A percentile compares a stretch with the other conserved stretches of the same genome.
Evolutionary conservation across 139 green algal species (phyloP).

Genomic region (Pleodorina starrii): DNA sequence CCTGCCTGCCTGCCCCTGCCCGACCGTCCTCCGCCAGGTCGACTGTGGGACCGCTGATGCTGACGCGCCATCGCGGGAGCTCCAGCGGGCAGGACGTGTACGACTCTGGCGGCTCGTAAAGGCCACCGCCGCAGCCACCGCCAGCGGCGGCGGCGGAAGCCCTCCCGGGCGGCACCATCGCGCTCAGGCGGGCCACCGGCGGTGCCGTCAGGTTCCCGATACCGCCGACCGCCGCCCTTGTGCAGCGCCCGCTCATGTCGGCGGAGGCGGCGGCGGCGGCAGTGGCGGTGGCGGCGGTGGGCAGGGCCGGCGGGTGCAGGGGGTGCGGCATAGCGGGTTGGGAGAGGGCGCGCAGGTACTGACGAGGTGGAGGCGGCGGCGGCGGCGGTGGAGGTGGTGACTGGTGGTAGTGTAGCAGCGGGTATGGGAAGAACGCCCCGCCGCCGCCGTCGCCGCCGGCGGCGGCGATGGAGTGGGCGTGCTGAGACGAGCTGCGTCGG

Average conservation of each 20-base stretch:
- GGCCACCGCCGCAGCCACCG: neutral
- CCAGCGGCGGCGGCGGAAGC: neutral
- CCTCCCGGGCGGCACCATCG: no score
- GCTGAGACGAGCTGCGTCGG: neutral
- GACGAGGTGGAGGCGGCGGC: neutral
- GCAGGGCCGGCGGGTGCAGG: neutral
- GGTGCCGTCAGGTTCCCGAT: no score
- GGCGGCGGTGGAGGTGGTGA: neutral
- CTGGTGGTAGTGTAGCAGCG: no score
- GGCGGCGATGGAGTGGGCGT: neutral
- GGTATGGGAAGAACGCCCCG: no score
- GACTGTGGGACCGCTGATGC: slow-evolving; percentile 26
- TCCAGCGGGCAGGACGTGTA: neutral
- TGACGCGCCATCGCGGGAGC: slow-evolving; percentile 5
- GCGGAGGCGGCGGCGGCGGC: neutral
- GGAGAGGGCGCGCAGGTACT: neutral
- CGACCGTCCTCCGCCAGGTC: no score
- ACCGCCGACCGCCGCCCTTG: no score
- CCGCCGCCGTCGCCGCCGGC: neutral
- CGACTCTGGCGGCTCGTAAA: neutral
- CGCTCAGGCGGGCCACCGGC: no score
- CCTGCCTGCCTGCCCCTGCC: no score
- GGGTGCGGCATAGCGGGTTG: neutral
- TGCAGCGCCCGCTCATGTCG: neutral
- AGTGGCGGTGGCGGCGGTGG: neutral